Percentiles rank a stretch among this genome's conserved stretches.
These are phyloP conservation scores for Nicotiana knightiana DNA, from an alignment of 257 asterid species.

Conservation along the genomic window DNA sequence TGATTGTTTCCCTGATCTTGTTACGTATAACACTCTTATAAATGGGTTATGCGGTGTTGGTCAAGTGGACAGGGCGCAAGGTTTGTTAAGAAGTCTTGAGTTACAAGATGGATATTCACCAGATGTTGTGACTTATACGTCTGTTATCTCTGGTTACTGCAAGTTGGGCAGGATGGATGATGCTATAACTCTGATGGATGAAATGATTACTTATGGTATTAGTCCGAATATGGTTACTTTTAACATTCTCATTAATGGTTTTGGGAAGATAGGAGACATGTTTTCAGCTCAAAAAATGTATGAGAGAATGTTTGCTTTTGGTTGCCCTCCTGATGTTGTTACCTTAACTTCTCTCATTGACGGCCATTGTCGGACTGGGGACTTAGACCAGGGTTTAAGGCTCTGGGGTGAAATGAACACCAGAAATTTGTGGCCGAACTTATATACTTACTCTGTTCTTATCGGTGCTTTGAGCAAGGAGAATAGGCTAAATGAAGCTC, in stretches of 20 bases:
- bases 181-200: conserved; percentile 49
- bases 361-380: conserved; percentile 64
- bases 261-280: conserved; percentile 66
- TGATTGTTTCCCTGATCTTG: conserved; percentile 57
- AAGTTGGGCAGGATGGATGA: conserved; percentile 55
- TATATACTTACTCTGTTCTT: conserved; percentile 58
- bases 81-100: conserved; percentile 54
- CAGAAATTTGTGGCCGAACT: conserved; percentile 52
- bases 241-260: conserved; percentile 68
- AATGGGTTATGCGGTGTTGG: conserved; percentile 68
- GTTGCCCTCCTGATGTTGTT: conserved; percentile 64
- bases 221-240: conserved; percentile 58
- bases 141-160: conserved; percentile 74
- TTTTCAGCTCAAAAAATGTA: conserved; percentile 45
- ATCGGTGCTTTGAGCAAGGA: conserved; percentile 65
- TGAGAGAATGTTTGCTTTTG: conserved; percentile 39
- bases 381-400: conserved; percentile 52
- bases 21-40: conserved; percentile 60
- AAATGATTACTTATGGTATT: conserved; percentile 52
- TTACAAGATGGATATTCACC: conserved; percentile 41
- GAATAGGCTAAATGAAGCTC: conserved; percentile 75
- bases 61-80: conserved; percentile 47
- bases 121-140: conserved; percentile 70
- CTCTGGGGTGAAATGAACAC: conserved; percentile 64
- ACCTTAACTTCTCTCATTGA: conserved; percentile 75